phyloP scores from a whole-genome alignment of 2,329 filamentous ascomycete species.

The Arthrobotrys conoides region DNA sequence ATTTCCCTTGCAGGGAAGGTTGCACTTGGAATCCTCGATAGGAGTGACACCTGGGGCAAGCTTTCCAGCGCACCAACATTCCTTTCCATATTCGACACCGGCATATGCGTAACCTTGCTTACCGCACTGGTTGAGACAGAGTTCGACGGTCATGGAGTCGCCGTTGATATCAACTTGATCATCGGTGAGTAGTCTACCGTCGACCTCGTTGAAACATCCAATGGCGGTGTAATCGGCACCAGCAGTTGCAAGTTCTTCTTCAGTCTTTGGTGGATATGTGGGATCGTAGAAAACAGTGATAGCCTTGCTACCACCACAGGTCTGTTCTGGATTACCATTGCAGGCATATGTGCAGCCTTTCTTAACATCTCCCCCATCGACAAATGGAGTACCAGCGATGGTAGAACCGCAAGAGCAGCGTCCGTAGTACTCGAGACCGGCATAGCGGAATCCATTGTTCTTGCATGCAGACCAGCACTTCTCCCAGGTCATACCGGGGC shows the following conservation, averaged over 20 bases:
- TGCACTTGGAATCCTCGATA: conserved; percentile 33
- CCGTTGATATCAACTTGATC: conserved; percentile 47
- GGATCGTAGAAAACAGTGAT: conserved; percentile 48
- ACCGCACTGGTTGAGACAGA: conserved; percentile 49
- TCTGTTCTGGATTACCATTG: conserved; percentile 44
- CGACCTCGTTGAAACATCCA: conserved; percentile 48
- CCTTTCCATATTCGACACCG: conserved; percentile 51
- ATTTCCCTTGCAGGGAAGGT: conserved; percentile 40
- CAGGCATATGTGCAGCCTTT: conserved; percentile 40
- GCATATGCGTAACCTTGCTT: conserved; percentile 56
- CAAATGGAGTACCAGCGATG: conserved; percentile 14
- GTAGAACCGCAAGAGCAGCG: conserved; percentile 45
- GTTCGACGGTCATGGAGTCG: conserved; percentile 49
- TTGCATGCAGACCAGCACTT: conserved; percentile 58
- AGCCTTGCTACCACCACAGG: conserved; percentile 48
- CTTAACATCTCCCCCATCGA: conserved; percentile 33
- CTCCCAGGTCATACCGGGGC: conserved; percentile 49
- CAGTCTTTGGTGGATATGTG: conserved; percentile 39
- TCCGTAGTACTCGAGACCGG: conserved; percentile 55
- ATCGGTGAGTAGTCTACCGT: conserved; percentile 46
- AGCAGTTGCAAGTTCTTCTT: conserved; percentile 34
- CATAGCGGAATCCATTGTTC: conserved; percentile 51
- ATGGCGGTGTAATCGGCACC: conserved; percentile 44
- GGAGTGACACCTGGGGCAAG: conserved; percentile 29
- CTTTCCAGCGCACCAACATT: conserved; percentile 55